phyloP scores from a whole-genome alignment of 2,329 filamentous ascomycete species.

The Claviceps sp. region DNA sequence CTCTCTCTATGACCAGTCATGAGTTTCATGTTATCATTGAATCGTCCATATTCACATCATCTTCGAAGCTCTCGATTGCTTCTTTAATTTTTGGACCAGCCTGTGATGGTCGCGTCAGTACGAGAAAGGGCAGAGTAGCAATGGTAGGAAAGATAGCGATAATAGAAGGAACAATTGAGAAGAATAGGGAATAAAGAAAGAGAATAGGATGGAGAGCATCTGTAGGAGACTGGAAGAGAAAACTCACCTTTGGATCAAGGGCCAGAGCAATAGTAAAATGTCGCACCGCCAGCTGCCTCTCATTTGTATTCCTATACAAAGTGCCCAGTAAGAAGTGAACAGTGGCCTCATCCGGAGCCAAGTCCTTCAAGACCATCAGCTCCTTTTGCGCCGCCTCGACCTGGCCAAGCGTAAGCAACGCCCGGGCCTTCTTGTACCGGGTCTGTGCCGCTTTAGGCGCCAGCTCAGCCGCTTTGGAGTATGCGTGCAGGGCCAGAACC shows the following conservation, averaged over 20 bases:
- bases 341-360: constrained; percentile 87
- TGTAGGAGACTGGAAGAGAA: not conserved
- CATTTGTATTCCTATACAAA: constrained; percentile 59
- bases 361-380: constrained; percentile 74
- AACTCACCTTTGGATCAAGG: constrained; percentile 81
- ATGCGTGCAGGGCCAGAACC: constrained; percentile 65
- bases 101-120: constrained; percentile 28
- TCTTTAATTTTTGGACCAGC: constrained; percentile 91
- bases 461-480: constrained; percentile 68
- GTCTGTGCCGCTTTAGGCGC: constrained; percentile 72
- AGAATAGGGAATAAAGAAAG: not conserved
- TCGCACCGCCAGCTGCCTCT: constrained; percentile 69
- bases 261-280: constrained; percentile 93
- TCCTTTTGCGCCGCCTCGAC: constrained; percentile 66
- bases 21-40: constrained; percentile 41
- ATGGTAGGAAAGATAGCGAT: not conserved
- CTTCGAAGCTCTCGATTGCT: constrained; percentile 83
- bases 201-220: not conserved
- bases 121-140: not conserved
- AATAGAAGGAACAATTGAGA: not conserved
- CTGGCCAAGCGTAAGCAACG: constrained; percentile 62
- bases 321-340: constrained; percentile 91
- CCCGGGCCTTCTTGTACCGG: constrained; percentile 84
- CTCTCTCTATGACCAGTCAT: not conserved
- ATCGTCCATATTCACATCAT: constrained; percentile 59